A percentile compares a stretch with the other conserved stretches of the same genome.
phyloP scores from a whole-genome alignment of 2,329 filamentous ascomycete species.

The Paraphoma chrysanthemicola region DNA sequence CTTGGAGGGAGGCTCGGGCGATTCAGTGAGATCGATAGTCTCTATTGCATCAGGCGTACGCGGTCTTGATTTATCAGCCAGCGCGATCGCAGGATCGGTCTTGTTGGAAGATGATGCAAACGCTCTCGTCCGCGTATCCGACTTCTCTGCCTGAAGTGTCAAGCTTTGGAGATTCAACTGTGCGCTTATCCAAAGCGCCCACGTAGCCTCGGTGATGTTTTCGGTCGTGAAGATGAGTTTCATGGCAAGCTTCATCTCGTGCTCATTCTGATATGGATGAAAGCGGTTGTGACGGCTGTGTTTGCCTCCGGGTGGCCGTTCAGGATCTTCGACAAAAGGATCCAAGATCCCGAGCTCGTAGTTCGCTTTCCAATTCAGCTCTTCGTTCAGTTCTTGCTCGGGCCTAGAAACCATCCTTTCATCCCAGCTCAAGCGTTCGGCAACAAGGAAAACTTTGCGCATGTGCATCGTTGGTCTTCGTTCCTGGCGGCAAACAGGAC shows the following conservation, averaged over 20 bases:
- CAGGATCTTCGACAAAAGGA: conserved; percentile 25
- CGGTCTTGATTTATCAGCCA: too few relatives aligned
- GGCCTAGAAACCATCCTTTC: conserved; percentile 15
- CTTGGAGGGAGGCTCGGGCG: conserved; percentile 17
- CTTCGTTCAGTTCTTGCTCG: conserved; percentile 31
- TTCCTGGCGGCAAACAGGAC: conserved; percentile 20
- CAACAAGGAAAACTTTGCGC: conserved; percentile 39
- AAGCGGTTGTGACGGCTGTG: conserved; percentile 23
- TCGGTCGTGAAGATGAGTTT: conserved; percentile 25
- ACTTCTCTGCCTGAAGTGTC: background rate
- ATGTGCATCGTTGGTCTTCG: conserved; percentile 24
- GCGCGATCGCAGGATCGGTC: background rate
- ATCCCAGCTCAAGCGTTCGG: conserved; percentile 34
- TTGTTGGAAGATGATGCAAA: background rate
- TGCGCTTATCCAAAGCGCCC: conserved; percentile 27
- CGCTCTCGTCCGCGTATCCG: background rate
- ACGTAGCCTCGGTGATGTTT: conserved; percentile 23
- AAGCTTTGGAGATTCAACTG: conserved; percentile 13
- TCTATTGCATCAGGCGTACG: background rate
- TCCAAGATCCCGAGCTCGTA: conserved; percentile 34
- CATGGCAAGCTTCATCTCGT: conserved; percentile 32
- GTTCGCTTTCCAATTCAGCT: conserved; percentile 35
- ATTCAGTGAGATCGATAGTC: conserved; percentile 12
- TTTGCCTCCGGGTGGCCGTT: conserved; percentile 28
- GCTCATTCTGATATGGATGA: conserved; percentile 34